These are phyloP conservation scores for Coffea canephora DNA, from an alignment of 257 asterid species.

Conservation along the genomic window DNA sequence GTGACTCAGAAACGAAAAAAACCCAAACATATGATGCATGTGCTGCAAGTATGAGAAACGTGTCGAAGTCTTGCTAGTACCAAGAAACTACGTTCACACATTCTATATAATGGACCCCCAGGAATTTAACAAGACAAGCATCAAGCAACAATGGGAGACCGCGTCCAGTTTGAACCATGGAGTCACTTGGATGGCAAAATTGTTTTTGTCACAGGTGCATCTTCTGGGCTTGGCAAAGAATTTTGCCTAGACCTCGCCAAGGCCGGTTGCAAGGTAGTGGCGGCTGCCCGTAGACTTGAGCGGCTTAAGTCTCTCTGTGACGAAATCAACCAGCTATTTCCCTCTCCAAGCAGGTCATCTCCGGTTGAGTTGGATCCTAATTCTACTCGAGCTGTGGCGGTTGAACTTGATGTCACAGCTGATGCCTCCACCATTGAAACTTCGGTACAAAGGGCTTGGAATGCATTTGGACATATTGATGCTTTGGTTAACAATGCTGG, in stretches of 20 bases:
- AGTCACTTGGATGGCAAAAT: slow-evolving; percentile 42
- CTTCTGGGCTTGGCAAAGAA: slow-evolving; percentile 74
- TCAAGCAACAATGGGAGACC: not conserved
- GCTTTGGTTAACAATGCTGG: slow-evolving; percentile 71
- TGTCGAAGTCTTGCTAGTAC: too few relatives aligned
- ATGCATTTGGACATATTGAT: slow-evolving; percentile 59
- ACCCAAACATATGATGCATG: too few relatives aligned
- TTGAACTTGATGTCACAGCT: slow-evolving; percentile 55
- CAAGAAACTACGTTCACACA: too few relatives aligned
- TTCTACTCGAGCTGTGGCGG: slow-evolving; percentile 44
- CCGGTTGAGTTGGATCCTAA: not conserved
- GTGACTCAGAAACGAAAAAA: too few relatives aligned
- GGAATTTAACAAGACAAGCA: not conserved
- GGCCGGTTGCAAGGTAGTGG: slow-evolving; percentile 69
- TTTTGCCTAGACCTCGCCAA: slow-evolving; percentile 59
- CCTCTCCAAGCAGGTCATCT: slow-evolving; percentile 6
- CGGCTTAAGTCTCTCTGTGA: slow-evolving; percentile 53
- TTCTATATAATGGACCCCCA: not conserved
- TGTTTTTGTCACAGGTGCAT: slow-evolving; percentile 82
- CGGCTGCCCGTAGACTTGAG: slow-evolving; percentile 64
- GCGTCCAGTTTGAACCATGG: slow-evolving; percentile 65
- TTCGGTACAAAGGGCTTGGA: slow-evolving; percentile 55
- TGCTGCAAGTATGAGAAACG: too few relatives aligned
- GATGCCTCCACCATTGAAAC: slow-evolving; percentile 36
- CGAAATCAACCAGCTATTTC: slow-evolving; percentile 37